Base-by-base conservation (phyloP, 805 yeast species). In the Cyberlindnera bimundalis region DNA sequence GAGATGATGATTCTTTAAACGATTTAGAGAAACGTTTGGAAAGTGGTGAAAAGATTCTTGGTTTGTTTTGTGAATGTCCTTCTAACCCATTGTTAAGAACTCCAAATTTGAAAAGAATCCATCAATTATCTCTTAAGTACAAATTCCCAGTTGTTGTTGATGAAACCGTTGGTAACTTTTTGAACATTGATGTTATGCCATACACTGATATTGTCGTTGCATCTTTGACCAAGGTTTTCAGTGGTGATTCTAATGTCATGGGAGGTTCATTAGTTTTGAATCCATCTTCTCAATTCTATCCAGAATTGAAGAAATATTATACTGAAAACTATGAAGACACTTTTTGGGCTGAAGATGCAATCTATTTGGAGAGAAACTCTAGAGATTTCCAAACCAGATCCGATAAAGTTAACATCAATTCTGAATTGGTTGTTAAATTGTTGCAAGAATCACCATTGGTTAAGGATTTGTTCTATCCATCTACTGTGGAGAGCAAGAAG, bases 161-260 rank as follows among this genome's bases (percentile, higher is more conserved):
- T 64, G 99, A 93, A 58, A 93, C 98, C 1, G 84, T 90, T 17
- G 97, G 97, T 13, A 93, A 93, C 55, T 82, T 88, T 56, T 71
- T 84, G 46, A 93, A 93, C 62, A 74, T 89, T 36, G 84, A 87
- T 51, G 84, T 84, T 5, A 68, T 88, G 42, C 84, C 87, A 16
- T 84, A 77, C 59, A 81, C 87, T n/a, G 99, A 93, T 61, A 74
- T 90, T 36, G 84, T 86, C 13, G 93, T 82, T 25, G 77, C 91
- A 24, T 87, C 96, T 8, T 70, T 93, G 46, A 90, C 97, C 10
- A 93, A 93, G 60, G 84, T 90, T 14, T 93, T 93, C 59, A 81
- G 91, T 27, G 97, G 98, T 18, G 96, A 88, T 60, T 83, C 96
- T 24, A 89, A 91, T 56, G 97, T 91, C 37, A 85, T 91, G 91